Percentiles rank a stretch among this genome's conserved stretches.
phyloP scores from a whole-genome alignment of 306 rosid species.

The Benincasa hispida region DNA sequence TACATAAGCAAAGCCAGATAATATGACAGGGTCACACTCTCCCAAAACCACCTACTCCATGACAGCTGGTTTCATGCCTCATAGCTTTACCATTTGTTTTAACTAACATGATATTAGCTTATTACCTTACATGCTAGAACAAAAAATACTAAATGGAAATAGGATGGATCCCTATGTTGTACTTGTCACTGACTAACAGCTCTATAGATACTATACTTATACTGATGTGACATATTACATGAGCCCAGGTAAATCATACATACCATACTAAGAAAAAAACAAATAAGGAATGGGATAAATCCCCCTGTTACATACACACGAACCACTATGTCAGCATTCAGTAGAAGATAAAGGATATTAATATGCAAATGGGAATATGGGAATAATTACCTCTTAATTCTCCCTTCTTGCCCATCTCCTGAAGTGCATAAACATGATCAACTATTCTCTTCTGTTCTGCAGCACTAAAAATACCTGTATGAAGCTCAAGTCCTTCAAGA shows the following conservation, averaged over 20 bases:
- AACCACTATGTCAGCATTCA: not conserved
- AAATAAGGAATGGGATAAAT: not conserved
- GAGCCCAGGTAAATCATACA: not conserved
- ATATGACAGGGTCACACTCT: too few species aligned
- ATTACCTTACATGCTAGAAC: not conserved
- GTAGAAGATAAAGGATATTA: not conserved
- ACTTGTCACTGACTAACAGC: not conserved
- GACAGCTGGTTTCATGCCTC: too few species aligned
- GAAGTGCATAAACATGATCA: constrained; percentile 31
- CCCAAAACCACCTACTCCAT: too few species aligned
- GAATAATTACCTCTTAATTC: constrained; percentile 60
- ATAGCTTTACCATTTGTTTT: too few species aligned
- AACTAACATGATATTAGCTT: too few species aligned
- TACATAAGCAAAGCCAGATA: too few species aligned
- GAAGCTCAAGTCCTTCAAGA: constrained; percentile 87
- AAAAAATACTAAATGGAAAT: not conserved
- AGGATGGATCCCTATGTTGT: not conserved
- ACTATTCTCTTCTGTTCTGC: constrained; percentile 85
- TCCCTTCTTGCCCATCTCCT: constrained; percentile 64
- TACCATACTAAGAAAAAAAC: not conserved
- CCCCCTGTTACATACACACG: not conserved
- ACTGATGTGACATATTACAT: not conserved
- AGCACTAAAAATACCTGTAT: constrained; percentile 68
- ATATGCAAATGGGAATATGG: not conserved
- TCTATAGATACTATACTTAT: not conserved